These are phyloP conservation scores for Colletotrichum gloeosporioides DNA, from an alignment of 2,329 filamentous ascomycete species.

Conservation along the genomic window DNA sequence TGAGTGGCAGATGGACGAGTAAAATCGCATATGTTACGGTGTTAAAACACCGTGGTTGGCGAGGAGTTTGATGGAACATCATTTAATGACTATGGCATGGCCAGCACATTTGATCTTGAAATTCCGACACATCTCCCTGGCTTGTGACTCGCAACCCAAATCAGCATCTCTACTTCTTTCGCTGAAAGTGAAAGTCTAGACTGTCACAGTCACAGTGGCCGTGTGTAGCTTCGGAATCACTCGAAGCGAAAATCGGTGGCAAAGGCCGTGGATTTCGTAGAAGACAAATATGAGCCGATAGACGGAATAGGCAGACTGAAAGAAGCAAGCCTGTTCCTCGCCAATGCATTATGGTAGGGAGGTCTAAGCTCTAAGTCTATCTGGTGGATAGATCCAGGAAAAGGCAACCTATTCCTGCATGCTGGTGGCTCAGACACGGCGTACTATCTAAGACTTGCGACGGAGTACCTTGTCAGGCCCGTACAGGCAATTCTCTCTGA, in stretches of 20 bases:
- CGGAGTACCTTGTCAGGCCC: constrained; percentile 59
- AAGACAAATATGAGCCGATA: neutral
- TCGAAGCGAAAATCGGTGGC: neutral
- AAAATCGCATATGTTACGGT: constrained; percentile 22
- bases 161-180: neutral
- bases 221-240: neutral
- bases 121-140: neutral
- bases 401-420: neutral
- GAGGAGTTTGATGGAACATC: neutral
- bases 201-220: neutral
- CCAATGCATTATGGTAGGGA: neutral
- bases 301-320: neutral
- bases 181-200: neutral
- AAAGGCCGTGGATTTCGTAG: neutral
- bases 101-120: neutral
- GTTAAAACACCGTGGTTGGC: neutral
- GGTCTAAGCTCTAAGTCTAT: neutral
- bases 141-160: neutral
- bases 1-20: constrained; percentile 96
- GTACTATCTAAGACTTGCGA: constrained; percentile 38
- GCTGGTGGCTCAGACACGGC: neutral
- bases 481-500: constrained; percentile 61
- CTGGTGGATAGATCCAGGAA: neutral
- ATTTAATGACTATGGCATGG: neutral
- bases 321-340: neutral